phyloP scores from a whole-genome alignment of 257 asterid species.

The Apocynum venetum region DNA sequence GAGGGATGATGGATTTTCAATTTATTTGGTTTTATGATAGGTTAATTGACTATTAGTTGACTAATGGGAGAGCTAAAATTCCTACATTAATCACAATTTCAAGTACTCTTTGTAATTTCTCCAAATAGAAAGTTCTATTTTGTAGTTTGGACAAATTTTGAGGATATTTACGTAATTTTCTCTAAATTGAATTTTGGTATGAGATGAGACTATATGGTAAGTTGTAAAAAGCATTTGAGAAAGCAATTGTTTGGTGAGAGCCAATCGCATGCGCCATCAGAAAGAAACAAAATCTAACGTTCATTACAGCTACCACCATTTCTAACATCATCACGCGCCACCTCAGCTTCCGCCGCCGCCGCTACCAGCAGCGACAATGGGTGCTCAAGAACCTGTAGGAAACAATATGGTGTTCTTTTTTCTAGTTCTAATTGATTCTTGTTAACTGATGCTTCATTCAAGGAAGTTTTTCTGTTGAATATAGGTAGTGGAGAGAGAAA shows the following conservation, averaged over 20 bases:
- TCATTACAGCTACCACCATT: constrained; percentile 16
- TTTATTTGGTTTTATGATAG: no score
- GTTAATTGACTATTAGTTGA: no score
- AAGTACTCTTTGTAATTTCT: no score
- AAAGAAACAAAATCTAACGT: constrained; percentile 48
- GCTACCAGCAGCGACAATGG: constrained; percentile 33
- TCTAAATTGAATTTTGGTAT: background rate
- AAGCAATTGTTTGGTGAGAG: constrained; percentile 19
- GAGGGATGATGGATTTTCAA: no score
- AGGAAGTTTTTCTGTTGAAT: background rate
- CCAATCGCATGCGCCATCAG: constrained; percentile 30
- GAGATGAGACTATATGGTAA: constrained; percentile 9
- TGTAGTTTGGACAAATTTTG: no score
- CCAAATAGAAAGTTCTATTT: no score
- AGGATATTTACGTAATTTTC: no score
- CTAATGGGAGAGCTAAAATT: no score
- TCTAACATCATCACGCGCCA: constrained; percentile 43
- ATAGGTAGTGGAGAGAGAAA: constrained; percentile 29
- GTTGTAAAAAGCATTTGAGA: constrained; percentile 16
- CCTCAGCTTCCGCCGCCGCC: constrained; percentile 16
- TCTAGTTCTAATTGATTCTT: background rate
- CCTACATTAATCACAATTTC: no score
- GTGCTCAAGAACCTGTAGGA: constrained; percentile 61
- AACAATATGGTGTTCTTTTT: background rate
- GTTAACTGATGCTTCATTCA: background rate